phyloP scores from a whole-genome alignment of 1,284 basidiomycete genomes.

The Ustilago trichophora region DNA sequence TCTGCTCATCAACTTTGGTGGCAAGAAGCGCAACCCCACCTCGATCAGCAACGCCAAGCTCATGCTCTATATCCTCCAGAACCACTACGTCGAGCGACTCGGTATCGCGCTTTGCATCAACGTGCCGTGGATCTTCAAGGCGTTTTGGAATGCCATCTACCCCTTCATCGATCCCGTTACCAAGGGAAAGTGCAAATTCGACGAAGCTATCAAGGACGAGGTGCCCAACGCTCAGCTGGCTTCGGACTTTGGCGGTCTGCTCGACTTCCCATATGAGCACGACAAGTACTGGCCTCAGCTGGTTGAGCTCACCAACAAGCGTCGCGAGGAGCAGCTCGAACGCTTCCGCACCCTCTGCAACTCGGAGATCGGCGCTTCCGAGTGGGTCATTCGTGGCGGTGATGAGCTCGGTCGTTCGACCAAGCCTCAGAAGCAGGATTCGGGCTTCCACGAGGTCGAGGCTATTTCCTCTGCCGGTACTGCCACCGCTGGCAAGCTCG shows the following conservation, averaged over 20 bases:
- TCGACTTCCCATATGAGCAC: constrained; percentile 73
- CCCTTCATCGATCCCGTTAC: constrained; percentile 68
- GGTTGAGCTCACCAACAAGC: constrained; percentile 71
- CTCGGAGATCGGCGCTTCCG: constrained; percentile 61
- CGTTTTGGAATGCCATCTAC: constrained; percentile 62
- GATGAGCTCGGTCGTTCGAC: constrained; percentile 34
- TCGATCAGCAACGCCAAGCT: constrained; percentile 60
- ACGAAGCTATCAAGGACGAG: constrained; percentile 59
- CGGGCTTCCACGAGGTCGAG: constrained; percentile 24
- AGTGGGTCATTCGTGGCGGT: constrained; percentile 66
- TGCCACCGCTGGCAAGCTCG: neutral
- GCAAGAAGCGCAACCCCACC: constrained; percentile 57
- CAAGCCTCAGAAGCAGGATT: constrained; percentile 34
- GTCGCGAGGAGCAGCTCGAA: constrained; percentile 71
- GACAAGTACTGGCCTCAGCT: constrained; percentile 78
- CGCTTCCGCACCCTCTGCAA: constrained; percentile 69
- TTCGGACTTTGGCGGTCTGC: constrained; percentile 55
- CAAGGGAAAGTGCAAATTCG: constrained; percentile 64
- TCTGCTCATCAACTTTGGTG: constrained; percentile 59
- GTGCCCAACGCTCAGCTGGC: constrained; percentile 55
- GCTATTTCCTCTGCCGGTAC: neutral
- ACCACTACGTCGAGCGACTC: constrained; percentile 66
- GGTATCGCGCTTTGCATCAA: constrained; percentile 67
- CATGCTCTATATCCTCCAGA: constrained; percentile 66
- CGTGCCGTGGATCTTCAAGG: constrained; percentile 56